Evolutionary conservation across 768 basidiomycete genomes (phyloP), one percentile per base, ranked within the genome.

Genomic region (Termitomyces sp.): DNA sequence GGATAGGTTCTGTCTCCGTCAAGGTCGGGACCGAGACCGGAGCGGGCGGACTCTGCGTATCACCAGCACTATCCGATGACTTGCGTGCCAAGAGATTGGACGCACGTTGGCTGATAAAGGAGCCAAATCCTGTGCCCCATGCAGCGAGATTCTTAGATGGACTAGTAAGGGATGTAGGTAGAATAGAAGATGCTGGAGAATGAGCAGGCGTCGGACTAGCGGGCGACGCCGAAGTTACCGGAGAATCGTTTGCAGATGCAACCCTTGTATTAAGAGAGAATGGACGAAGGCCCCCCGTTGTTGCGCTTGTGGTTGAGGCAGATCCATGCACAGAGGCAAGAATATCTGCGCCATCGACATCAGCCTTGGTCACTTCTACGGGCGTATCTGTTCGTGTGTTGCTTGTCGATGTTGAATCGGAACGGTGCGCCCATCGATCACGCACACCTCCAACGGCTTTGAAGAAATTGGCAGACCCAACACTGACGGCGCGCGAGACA

Each of bases 381-480:
- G 73, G 72, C 31, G 77, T 72, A 57, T 72, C 75, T 12, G 70
- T 60, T 9, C 72, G 63, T 22, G 74, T 72, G 46, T 65, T 70
- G 52, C 67, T 66, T 24, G 62, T 49, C 20, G 70, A 63, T 10
- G 66, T 51, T 10, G 69, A 51, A 29, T 55, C 57, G 4, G 65
- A 58, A 59, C 73, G 72, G 51, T 74, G 72, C 1, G 72, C 67
- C 86, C 88, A 90, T 36, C 90, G 78, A 31, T 83, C 93, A 37
- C 86, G 81, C 12, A 96, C 90, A 39, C 92, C 92, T 66, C 94
- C 92, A 7, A 97, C 86, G 0, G 94, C 94, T 64, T 89, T 93
- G 74, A 95, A 87, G 63, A 97, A 85, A 61, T 81, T 87, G 16
- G 88, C 81, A 3, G 92, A 90, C 26, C 93, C 87, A 7, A 77